Percentiles rank a stretch among this genome's conserved stretches.
phyloP scores from a whole-genome alignment of 371 early-diverging fungal genomes.

The Apophysomyces ossiformis region DNA sequence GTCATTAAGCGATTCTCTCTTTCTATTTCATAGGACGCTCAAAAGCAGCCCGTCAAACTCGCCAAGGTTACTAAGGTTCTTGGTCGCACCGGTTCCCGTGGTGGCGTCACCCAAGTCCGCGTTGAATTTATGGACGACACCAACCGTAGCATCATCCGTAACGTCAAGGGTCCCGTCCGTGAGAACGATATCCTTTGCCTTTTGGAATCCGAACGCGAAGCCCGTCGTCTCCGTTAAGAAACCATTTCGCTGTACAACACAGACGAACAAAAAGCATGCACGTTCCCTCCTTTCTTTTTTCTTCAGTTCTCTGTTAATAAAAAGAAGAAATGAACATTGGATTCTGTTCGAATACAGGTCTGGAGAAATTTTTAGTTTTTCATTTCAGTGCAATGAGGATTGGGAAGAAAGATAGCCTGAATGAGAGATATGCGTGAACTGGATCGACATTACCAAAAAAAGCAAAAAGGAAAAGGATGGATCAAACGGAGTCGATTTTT shows the following conservation, averaged over 20 bases:
- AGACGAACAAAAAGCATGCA: no score
- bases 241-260: neutral
- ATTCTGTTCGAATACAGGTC: no score
- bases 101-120: constrained; percentile 99
- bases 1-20: no score
- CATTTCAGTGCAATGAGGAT: no score
- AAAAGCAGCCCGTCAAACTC: constrained; percentile 85
- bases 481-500: no score
- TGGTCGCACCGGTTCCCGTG: constrained; percentile 99
- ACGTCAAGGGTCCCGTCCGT: constrained; percentile 98
- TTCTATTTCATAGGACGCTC: constrained; percentile 53
- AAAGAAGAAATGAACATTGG: neutral
- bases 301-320: neutral
- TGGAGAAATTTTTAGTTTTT: no score
- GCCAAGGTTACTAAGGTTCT: constrained; percentile 96
- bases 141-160: constrained; percentile 96
- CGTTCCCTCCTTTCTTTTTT: neutral
- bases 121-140: constrained; percentile 98
- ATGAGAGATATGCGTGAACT: no score
- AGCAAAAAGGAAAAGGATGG: no score
- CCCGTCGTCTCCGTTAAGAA: constrained; percentile 95
- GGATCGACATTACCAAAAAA: no score
- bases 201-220: constrained; percentile 99
- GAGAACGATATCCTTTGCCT: constrained; percentile 96
- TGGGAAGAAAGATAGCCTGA: no score